Evolutionary conservation across 768 basidiomycete species (phyloP).

Genomic region (Hygrocybe punicea): DNA sequence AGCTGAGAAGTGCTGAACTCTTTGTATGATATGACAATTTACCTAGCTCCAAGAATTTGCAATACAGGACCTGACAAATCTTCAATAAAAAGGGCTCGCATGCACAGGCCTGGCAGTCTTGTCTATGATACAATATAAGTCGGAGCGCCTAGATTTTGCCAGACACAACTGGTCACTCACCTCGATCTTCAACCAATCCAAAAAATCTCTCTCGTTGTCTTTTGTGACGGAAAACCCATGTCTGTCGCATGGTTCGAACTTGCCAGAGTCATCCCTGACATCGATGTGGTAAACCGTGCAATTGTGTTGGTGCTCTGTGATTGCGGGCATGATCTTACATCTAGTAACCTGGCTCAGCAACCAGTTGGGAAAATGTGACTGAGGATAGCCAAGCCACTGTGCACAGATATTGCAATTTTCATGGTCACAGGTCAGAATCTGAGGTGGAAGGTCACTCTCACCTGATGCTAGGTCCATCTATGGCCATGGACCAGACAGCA

Average conservation of each 20-base stretch:
- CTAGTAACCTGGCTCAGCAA: conserved; percentile 32
- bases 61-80: conserved; percentile 31
- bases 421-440: conserved; percentile 8
- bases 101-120: conserved; percentile 13
- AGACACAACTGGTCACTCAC: conserved; percentile 19
- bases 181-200: conserved; percentile 24
- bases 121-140: not conserved
- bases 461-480: conserved; percentile 21
- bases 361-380: conserved; percentile 43
- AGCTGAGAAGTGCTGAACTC: not conserved
- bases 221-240: conserved; percentile 11
- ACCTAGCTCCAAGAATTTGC: conserved; percentile 39
- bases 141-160: too few species aligned
- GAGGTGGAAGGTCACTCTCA: conserved; percentile 3
- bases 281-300: conserved; percentile 10
- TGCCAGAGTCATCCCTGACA: conserved; percentile 3
- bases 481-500: conserved; percentile 33
- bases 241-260: conserved; percentile 5
- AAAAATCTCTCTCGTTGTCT: conserved; percentile 20
- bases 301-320: not conserved
- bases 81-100: conserved; percentile 41
- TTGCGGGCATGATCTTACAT: conserved; percentile 30
- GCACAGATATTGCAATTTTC: conserved; percentile 3
- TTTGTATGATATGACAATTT: conserved; percentile 2
- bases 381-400: conserved; percentile 37